Base-by-base conservation (phyloP, 2,329 filamentous ascomycete species). In the Dactylella cylindrospora region DNA sequence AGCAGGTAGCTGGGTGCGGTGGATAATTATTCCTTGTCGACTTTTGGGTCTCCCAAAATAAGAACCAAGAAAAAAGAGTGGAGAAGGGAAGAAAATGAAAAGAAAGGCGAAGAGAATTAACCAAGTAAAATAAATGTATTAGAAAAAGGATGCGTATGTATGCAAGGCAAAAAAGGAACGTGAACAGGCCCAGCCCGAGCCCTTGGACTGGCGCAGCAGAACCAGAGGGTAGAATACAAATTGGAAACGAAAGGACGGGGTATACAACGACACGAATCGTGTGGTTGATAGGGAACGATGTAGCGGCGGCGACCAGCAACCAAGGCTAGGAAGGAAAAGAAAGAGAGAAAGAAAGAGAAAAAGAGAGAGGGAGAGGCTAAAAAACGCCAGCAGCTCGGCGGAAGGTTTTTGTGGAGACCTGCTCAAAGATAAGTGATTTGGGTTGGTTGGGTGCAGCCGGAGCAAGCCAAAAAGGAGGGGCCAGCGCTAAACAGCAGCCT, bases 71-170 rank as follows among this genome's bases (percentile, higher is more conserved):
- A 31, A 31, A 31, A 31, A 75, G 72, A 70, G 72, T 71, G 69
- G 68, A 67, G 65, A 65, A 68, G 65, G 73, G 72, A 69, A 70
- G 72, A 72, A 65, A 68, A 67, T 68, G 68, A 69, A 71, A 69
- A 72, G 69, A 70, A 70, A 70, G 28, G 13, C 9, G 28, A 13
- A 31, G 13, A 31, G 28, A 31, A 13, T 9, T 9, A 31, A 8
- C 9, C 8, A 31, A 31, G 28, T 31, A 31, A 31, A 31, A 31
- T 9, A 13, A 31, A 31, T 8, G 13, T 13, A 31, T 9, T 8
- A 31, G 28, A 31, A 31, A 31, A 31, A 31, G 28, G 13, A 13
- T 31, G 28, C 13, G 28, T 31, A 31, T 13, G 13, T 9, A 13
- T 13, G 28, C 13, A 8, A 13, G 8, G 28, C 28, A 31, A 13